Evolutionary conservation across 371 early-diverging fungal species (phyloP), one percentile per base, ranked within the genome.

Genomic region (Actinomortierella ambigua): DNA sequence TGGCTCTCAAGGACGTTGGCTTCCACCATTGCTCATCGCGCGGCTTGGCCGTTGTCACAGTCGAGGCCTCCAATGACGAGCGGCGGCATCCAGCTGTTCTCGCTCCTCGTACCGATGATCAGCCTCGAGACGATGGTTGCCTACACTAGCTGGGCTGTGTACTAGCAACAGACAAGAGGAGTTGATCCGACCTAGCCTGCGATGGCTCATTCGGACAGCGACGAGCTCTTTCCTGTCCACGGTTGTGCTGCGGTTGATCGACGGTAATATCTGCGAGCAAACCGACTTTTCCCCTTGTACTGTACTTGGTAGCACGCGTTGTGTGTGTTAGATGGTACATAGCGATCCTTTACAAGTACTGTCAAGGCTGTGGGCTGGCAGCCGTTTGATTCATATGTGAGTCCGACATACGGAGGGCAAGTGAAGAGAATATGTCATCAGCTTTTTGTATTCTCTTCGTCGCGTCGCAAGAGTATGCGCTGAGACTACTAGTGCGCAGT

Each of bases 221-320:
- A 65, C 65, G n/a, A 61, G 57, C 3, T 34, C 61, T 2, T 70
- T 65, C 55, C 55, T 55, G 9, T 8, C 65, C 9, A 65, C 70
- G 9, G 62, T 70, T 40, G 59, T 34, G 15, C 59, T 70, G 7
- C 65, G 70, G 70, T 50, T 52, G 48, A 65, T 55, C 39, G 70
- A 70, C 40, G 49, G 64, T 52, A 70, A 57, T 54, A 65, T 70
- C 51, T 70, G 70, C 48, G 61, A 61, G 43, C 11, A 54, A 20
- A 1, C 27, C 54, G 1, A 23, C 23, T 13, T 42, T n/a, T 1
- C 39, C 50, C 3, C 27, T 26, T 70, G 6, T 65, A 65, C 26
- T 39, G 65, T 51, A 65, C 70, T 0, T 64, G 70, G 61, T 70
- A 65, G 70, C 70, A 70, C 27, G 48, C 57, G 7, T 50, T 70